These are phyloP conservation scores for Polygonum aviculare DNA, from an alignment of 148 eudicot genomes.

Conservation along the genomic window DNA sequence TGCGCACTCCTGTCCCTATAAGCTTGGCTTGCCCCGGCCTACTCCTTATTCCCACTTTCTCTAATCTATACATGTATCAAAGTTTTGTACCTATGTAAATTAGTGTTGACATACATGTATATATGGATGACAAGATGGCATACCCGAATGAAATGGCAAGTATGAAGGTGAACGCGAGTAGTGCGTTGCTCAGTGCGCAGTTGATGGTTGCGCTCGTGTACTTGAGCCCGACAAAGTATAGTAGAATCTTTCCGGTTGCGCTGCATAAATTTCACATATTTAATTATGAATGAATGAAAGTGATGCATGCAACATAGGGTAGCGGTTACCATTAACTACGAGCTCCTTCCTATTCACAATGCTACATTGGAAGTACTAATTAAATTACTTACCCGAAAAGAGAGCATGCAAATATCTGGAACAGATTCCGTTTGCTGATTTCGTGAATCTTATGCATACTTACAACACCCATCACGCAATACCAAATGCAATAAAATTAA, in stretches of 20 bases:
- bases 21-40: constrained; percentile 59
- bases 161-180: constrained; percentile 73
- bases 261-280: constrained; percentile 23
- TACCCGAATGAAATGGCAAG: constrained; percentile 69
- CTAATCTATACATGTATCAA: constrained; percentile 28
- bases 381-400: constrained; percentile 56
- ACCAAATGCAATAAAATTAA: not conserved
- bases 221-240: constrained; percentile 69
- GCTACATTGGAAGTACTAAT: too few species aligned
- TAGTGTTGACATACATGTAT: not conserved
- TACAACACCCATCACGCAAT: not conserved
- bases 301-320: too few species aligned
- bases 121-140: not conserved
- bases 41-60: constrained; percentile 42
- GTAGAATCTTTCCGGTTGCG: constrained; percentile 54
- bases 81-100: not conserved
- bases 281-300: too few species aligned
- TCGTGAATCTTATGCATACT: constrained; percentile 56
- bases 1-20: constrained; percentile 58
- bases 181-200: constrained; percentile 64
- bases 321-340: too few species aligned
- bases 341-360: too few species aligned
- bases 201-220: constrained; percentile 71
- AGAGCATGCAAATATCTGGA: constrained; percentile 67
- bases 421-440: constrained; percentile 43